A percentile compares a stretch with the other conserved stretches of the same genome.
phyloP scores from a whole-genome alignment of 257 asterid species.

The Lavandula angustifolia region DNA sequence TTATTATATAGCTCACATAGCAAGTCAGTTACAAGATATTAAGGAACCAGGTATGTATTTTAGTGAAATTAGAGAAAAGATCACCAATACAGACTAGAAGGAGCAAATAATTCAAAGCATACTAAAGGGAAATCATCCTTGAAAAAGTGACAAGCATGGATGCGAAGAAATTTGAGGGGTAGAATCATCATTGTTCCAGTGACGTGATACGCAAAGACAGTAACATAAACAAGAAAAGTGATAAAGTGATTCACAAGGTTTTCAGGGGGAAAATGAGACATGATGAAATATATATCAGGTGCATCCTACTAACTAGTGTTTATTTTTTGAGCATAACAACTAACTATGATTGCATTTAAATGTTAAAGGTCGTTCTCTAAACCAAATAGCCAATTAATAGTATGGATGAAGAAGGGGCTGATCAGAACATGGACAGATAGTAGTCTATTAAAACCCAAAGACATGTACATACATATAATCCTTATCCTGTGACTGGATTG shows the following conservation, averaged over 20 bases:
- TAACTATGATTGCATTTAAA: conserved; percentile 15
- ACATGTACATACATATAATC: neutral
- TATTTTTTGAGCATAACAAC: neutral
- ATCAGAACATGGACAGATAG: conserved; percentile 3
- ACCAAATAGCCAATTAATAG: conserved; percentile 18
- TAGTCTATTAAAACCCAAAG: conserved; percentile 23
- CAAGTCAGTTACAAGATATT: neutral
- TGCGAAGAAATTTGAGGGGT: neutral
- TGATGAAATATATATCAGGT: neutral
- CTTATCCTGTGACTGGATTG: neutral
- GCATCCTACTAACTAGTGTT: conserved; percentile 11
- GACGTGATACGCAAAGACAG: neutral
- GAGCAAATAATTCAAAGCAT: conserved; percentile 2
- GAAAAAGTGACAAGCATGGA: neutral
- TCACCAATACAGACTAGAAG: conserved; percentile 13
- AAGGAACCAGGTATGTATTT: conserved; percentile 1
- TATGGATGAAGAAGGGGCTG: neutral
- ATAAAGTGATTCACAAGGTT: neutral
- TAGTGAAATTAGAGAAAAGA: conserved; percentile 18
- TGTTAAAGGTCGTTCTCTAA: conserved; percentile 15
- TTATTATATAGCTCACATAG: neutral
- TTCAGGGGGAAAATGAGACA: conserved; percentile 15
- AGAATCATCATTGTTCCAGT: neutral
- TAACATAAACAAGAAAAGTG: neutral
- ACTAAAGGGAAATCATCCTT: neutral